Conservation (phyloP, 2,329 filamentous ascomycete species). For the Clathrospora elynae region DNA sequence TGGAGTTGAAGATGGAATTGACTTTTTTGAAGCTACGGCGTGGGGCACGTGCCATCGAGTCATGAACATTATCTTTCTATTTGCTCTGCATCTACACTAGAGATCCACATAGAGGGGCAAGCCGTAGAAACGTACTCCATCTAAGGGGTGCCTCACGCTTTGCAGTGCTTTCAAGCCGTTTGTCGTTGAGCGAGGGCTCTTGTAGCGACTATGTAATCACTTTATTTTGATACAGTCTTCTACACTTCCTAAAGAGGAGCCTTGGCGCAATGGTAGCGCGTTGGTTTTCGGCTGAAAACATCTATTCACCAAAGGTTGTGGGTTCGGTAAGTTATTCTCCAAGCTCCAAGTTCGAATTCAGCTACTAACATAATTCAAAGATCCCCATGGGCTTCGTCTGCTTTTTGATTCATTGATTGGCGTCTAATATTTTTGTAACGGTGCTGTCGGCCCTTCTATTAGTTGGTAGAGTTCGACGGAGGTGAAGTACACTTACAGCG, state of each 20-base stretch:
- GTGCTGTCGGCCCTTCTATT: too few relatives aligned
- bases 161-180: too few relatives aligned
- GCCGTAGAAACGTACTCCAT: too few relatives aligned
- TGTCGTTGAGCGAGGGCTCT: neutral
- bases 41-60: too few relatives aligned
- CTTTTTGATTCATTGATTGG: too few relatives aligned
- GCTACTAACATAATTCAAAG: conserved; percentile 1
- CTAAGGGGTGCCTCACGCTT: too few relatives aligned
- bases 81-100: too few relatives aligned
- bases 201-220: neutral
- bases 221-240: conserved; percentile 7
- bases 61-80: too few relatives aligned
- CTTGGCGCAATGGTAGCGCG: conserved; percentile 36
- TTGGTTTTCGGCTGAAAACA: conserved; percentile 31
- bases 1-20: neutral
- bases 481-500: too few relatives aligned
- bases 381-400: conserved; percentile 16
- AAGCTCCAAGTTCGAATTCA: conserved; percentile 11
- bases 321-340: conserved; percentile 20
- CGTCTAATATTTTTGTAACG: too few relatives aligned
- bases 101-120: too few relatives aligned
- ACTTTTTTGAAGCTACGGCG: neutral
- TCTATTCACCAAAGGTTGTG: conserved; percentile 30
- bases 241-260: conserved; percentile 19
- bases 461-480: too few relatives aligned